Base-by-base conservation (phyloP, 306 rosid species). In the Bauhinia variegata region DNA sequence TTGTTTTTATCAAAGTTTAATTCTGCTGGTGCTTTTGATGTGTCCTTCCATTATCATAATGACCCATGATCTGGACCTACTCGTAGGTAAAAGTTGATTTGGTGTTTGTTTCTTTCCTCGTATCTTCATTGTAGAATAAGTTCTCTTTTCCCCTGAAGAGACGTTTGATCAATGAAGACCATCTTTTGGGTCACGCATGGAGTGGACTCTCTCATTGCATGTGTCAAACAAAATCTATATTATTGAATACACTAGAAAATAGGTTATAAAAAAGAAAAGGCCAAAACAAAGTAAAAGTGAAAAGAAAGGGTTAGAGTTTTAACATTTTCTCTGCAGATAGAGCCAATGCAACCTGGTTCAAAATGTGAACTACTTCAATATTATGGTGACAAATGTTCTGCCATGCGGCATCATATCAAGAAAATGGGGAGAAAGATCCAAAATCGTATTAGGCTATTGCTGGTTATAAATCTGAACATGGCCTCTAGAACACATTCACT, bases 301-400 rank as follows among this genome's bases (percentile, higher is more conserved):
- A 75, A 66, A 33, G 31, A 9, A 43, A 52, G 46, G 14, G 43
- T 37, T 30, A 30, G 51, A 43, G 7, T 0, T 30, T 34, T 32
- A 13, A n/a, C 17, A 23, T 54, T 12, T 54, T 38, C 18, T 12
- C 54, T 16, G 34, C 33, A 43, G 17, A 28, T 18, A 43, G 16
- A 30, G 28, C 31, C 42, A 32, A 32, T 57, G 53, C 64, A 64
- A 57, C 63, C 10, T 50, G 14, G 70, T n/a, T 16, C n/a, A 34
- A 46, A 39, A 14, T 66, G 36, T 60, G 38, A 52, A 47, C 28
- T 56, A 34, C 33, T 75, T 70, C 60, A 75, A 48, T 66, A 49
- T 51, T 13, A 61, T 12, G 2, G 36, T 75, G 84, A 75, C 84
- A 80, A 50, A 60, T 80, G 84, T 60, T 30, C 6, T 67, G 78